Percentiles rank a stretch among this genome's conserved stretches.
Conservation (phyloP, 305 asterid genomes). For the Fraxinus nigra region DNA sequence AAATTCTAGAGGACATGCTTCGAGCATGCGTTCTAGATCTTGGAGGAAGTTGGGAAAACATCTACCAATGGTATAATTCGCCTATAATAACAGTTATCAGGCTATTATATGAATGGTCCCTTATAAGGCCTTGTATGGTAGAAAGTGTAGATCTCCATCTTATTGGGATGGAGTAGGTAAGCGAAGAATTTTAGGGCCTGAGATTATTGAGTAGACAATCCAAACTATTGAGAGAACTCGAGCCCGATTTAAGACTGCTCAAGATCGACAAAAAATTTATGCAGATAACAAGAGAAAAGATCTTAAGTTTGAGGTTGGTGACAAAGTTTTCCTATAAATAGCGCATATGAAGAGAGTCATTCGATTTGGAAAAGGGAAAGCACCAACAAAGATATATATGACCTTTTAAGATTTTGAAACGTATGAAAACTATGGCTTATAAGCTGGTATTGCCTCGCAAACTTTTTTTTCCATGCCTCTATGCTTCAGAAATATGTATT, state of each 20-base stretch:
- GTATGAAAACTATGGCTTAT: not conserved
- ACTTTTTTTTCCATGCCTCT: not conserved
- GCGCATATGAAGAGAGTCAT: not conserved
- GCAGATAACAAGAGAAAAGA: not conserved
- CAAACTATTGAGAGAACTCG: not conserved
- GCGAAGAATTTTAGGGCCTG: not conserved
- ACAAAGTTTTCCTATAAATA: not conserved
- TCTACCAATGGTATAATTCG: not conserved
- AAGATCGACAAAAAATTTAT: not conserved
- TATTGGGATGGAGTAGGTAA: not conserved
- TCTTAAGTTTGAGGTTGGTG: not conserved
- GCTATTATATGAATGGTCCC: not conserved
- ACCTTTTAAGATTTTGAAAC: not conserved
- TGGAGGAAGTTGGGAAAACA: not conserved
- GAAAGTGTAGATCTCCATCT: not conserved
- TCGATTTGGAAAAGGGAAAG: not conserved
- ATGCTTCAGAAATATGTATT: not conserved
- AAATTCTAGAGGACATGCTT: not conserved
- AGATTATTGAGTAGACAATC: not conserved
- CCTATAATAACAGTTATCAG: not conserved
- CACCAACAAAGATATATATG: not conserved
- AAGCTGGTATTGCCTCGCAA: not conserved
- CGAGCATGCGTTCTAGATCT: not conserved
- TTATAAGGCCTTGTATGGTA: not conserved
- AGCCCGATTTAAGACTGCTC: not conserved